A percentile compares a stretch with the other conserved stretches of the same genome.
Evolutionary conservation across 169 alveolate species (phyloP).

Genomic region (Perkinsus olseni): DNA sequence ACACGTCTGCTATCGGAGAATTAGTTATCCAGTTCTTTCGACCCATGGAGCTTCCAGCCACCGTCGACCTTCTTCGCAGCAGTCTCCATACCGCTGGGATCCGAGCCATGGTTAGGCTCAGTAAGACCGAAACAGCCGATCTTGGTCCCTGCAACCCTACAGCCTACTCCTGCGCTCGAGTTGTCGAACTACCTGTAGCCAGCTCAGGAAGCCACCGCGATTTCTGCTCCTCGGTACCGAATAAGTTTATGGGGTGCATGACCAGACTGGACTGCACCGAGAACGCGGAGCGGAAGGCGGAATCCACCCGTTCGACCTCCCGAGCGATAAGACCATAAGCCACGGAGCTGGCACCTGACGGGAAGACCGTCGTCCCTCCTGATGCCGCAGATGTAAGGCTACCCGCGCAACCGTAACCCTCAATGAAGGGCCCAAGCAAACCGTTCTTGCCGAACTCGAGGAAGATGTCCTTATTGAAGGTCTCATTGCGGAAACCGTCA

Average conservation of each 20-base stretch:
- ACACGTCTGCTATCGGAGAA: conserved; percentile 69
- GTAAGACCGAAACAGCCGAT: conserved; percentile 69
- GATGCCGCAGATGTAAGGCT: background rate
- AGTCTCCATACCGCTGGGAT: conserved; percentile 67
- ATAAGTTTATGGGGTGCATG: conserved; percentile 59
- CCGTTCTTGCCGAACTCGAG: conserved; percentile 57
- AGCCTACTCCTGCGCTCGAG: background rate
- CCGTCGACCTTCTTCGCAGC: conserved; percentile 50
- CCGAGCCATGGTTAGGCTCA: conserved; percentile 72
- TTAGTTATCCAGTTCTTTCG: conserved; percentile 70
- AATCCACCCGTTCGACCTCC: conserved; percentile 64
- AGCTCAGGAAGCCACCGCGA: conserved; percentile 53
- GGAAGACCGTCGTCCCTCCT: background rate
- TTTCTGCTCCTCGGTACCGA: conserved; percentile 49
- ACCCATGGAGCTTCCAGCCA: conserved; percentile 55
- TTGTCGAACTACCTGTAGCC: background rate
- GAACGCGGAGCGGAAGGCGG: conserved; percentile 62
- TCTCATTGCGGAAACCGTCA: conserved; percentile 45
- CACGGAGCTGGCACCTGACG: conserved; percentile 32
- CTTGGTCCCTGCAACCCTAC: conserved; percentile 44
- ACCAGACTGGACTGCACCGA: conserved; percentile 63
- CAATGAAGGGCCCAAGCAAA: conserved; percentile 52
- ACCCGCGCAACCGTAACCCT: conserved; percentile 66
- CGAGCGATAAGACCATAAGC: conserved; percentile 65
- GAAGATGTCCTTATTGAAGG: conserved; percentile 41